A percentile compares a stretch with the other conserved stretches of the same genome.
Conservation (phyloP, 1,139 yeast genomes). For the Candida buenavistaensis region DNA sequence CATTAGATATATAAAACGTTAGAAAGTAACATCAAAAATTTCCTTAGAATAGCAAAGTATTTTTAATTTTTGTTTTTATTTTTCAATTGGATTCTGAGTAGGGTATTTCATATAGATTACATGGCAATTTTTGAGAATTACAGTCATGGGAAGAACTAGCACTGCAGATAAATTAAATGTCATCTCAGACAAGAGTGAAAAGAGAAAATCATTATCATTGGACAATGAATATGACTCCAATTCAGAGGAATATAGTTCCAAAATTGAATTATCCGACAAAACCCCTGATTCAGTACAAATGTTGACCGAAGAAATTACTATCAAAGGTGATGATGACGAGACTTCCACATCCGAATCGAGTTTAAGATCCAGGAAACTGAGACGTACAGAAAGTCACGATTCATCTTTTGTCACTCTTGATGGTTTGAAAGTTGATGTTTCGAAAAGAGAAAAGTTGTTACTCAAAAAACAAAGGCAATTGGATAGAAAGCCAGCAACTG, state of each 20-base stretch:
- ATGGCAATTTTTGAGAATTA: neutral
- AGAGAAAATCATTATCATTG: slow-evolving; percentile 18
- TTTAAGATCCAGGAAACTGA: slow-evolving; percentile 3
- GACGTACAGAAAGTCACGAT: neutral
- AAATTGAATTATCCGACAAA: slow-evolving; percentile 1
- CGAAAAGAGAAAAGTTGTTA: slow-evolving; percentile 10
- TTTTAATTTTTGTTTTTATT: too few species aligned
- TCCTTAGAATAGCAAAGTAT: too few species aligned
- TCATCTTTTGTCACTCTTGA: slow-evolving; percentile 8
- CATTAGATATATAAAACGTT: too few species aligned
- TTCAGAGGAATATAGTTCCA: slow-evolving; percentile 5
- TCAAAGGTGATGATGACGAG: neutral
- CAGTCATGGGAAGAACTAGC: slow-evolving; percentile 8
- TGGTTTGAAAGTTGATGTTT: slow-evolving; percentile 8
- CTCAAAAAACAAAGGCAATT: slow-evolving; percentile 8
- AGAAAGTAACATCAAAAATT: too few species aligned
- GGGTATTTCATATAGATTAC: too few species aligned
- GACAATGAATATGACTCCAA: slow-evolving; percentile 19
- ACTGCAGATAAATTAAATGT: slow-evolving; percentile 17
- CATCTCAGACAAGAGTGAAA: slow-evolving; percentile 16
- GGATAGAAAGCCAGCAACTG: slow-evolving; percentile 7
- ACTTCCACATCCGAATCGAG: too few species aligned
- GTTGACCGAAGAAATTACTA: neutral
- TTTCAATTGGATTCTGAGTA: too few species aligned
- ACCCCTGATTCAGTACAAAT: neutral